Evolutionary conservation across 495 filamentous ascomycete species (phyloP), one percentile per base, ranked within the genome.

Genomic region (Lophiotrema nucula): DNA sequence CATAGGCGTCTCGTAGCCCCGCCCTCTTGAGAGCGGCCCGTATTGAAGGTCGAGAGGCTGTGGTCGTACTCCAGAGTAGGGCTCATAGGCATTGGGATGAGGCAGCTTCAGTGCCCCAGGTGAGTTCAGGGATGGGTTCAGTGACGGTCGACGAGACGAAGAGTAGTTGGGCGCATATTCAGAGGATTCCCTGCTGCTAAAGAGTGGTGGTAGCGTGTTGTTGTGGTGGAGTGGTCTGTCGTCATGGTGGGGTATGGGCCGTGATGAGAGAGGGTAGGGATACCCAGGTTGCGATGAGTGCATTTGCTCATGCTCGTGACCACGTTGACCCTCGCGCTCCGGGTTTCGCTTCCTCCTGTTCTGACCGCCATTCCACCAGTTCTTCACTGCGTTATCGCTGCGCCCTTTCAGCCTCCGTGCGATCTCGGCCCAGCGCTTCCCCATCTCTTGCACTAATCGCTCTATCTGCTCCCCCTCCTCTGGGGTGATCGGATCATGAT

Each of bases 361-460:
- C 84, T 89, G 86, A 68, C 88, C 88, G 28, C 93, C 92, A 72
- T 98, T 97, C 89, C 89, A 97, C 90, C 91, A 97, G 74, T 98
- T 98, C 82, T 98, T 98, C 47, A 98, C 91, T 27, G 89, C 88
- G 68, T 98, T 98, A 77, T 98, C 93, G 75, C 91, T 96, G 64
- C 93, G 84, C 58, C 92, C 92, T 16, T 86, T 81, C 21, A 98
- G 81, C 16, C 81, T 77, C 65, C 93, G 81, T 23, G 93, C 92
- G 63, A 98, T 97, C 64, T 97, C 90, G 2, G 93, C 93, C 93
- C 93, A 98, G 23, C 87, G 79, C 74, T 90, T 95, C 44, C 93
- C 93, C 77, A 88, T 87, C 58, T 90, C 84, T 22, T 70, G 73
- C 28, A 97, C 92, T 73, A 93, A 76, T 43, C 81, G 77, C 73